Base-by-base conservation (phyloP, 2,329 filamentous ascomycete species). In the Neonectria coccinea region DNA sequence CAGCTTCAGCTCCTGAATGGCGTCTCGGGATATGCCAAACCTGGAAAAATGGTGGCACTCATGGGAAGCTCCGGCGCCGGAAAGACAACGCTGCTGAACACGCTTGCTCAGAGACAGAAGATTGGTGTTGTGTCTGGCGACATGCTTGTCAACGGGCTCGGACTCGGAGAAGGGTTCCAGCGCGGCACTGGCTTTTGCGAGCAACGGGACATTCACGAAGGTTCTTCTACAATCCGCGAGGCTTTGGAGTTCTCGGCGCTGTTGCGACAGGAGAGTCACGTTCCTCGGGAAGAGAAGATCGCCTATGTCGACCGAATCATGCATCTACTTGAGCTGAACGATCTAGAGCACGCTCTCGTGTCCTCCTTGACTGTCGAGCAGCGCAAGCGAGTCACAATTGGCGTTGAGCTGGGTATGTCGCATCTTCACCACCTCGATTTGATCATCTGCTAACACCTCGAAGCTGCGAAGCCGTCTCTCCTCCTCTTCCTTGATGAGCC, bases 81-180 rank as follows among this genome's bases (percentile, higher is more conserved):
- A 18, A 96, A 96, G 79, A 94, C 92, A 0, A 96, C 93, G 0
- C 80, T 96, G 0, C 82, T 97, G n/a, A 93, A 95, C 77, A 93
- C 91, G 0, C 75, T 87, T 3, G 89, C 91, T 1, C 91, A 94
- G 73, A 86, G 92, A 5, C 90, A 93, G 75, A 88, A 82, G 22
- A 84, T 92, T 82, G 92, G 92, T 11, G 88, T 92, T 25, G 88
- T 94, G 29, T 84, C 84, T 11, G 92, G 92, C 53, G 87, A 92
- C 64, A 92, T 94, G 85, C 79, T 92, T n/a, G 89, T 93, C 10
- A 89, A 93, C 69, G 91, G 91, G 9, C 84, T 83, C 33, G 86
- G 86, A 48, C 86, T 90, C 31, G 89, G 92, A 61, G 84, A 85
- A 25, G 91, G 89, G 2, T 94, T 94, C 81, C 91, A 93, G 75